Percentiles rank a stretch among this genome's conserved stretches.
phyloP scores from a whole-genome alignment of 163 green algal genomes.

The Prototheca cutis region DNA sequence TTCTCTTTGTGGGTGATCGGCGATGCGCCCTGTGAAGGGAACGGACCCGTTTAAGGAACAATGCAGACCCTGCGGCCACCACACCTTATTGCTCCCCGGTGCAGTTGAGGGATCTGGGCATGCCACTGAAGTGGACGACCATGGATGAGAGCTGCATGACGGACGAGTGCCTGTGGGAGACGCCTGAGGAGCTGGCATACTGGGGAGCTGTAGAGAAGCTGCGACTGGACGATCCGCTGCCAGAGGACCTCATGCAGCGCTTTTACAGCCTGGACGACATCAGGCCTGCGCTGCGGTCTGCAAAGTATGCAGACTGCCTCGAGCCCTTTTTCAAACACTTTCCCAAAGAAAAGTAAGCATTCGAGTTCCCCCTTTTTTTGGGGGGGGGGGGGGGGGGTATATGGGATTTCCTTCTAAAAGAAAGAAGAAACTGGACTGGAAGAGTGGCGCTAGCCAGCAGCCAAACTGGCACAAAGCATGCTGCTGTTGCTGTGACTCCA shows the following conservation, averaged over 20 bases:
- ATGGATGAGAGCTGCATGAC: slow-evolving; percentile 21
- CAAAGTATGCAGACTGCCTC: slow-evolving; percentile 50
- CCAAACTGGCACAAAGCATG: no score
- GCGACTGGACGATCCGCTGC: slow-evolving; percentile 27
- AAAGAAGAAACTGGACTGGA: no score
- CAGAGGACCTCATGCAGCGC: slow-evolving; percentile 31
- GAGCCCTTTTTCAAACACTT: slow-evolving; percentile 52
- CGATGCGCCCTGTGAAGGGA: no score
- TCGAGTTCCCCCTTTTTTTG: not conserved
- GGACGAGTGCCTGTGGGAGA: slow-evolving; percentile 30
- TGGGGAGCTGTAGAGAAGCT: slow-evolving; percentile 31
- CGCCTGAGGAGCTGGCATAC: slow-evolving; percentile 23
- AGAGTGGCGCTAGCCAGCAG: no score
- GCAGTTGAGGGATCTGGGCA: slow-evolving; percentile 58
- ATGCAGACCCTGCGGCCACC: no score
- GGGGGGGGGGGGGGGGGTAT: not conserved
- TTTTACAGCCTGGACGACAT: slow-evolving; percentile 40
- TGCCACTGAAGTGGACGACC: slow-evolving; percentile 52
- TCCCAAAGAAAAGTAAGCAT: slow-evolving; percentile 46
- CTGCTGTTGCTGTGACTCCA: no score
- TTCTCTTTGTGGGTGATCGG: no score
- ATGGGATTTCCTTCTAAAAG: not conserved
- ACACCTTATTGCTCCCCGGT: no score
- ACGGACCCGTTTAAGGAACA: no score
- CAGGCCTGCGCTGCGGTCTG: slow-evolving; percentile 28